Conservation (phyloP, 208 protist genomes). For the Crithidia bombi region DNA sequence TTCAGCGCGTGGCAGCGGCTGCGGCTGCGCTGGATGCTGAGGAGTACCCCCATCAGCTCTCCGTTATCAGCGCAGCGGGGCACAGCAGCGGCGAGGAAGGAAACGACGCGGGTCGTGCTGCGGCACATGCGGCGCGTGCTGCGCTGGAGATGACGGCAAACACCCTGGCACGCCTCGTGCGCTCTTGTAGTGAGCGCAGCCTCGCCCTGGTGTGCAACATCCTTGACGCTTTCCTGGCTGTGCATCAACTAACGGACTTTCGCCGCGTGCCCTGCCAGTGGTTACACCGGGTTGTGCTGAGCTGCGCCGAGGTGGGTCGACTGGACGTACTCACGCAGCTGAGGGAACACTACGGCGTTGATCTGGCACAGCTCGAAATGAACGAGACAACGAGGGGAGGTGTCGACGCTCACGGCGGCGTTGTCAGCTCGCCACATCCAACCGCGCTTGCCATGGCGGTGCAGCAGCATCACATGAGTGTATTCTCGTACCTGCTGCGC, state of each 20-base stretch:
- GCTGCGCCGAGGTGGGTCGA: constrained; percentile 42
- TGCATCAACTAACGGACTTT: constrained; percentile 29
- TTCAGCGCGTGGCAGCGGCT: not conserved
- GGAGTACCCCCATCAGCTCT: not conserved
- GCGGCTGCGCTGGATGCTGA: not conserved
- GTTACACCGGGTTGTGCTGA: constrained; percentile 49
- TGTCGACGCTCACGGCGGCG: not conserved
- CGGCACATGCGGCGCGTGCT: constrained; percentile 2
- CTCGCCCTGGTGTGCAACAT: constrained; percentile 27
- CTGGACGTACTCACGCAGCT: constrained; percentile 53
- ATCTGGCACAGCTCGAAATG: constrained; percentile 26
- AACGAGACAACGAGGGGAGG: not conserved
- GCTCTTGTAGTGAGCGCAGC: not conserved
- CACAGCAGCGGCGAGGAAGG: not conserved
- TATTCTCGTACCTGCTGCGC: constrained; percentile 55
- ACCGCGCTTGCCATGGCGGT: constrained; percentile 48
- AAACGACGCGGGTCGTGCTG: not conserved
- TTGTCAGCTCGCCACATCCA: not conserved
- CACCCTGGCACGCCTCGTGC: constrained; percentile 20
- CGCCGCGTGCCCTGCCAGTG: constrained; percentile 33
- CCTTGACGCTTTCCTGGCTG: constrained; percentile 30
- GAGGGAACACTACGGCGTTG: constrained; percentile 42
- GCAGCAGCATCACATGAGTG: constrained; percentile 34
- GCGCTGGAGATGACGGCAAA: constrained; percentile 16
- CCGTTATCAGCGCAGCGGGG: not conserved